Evolutionary conservation across 2,329 filamentous ascomycete genomes (phyloP), one percentile per base, ranked within the genome.

Genomic region (Chrysosporium keratinophilum): DNA sequence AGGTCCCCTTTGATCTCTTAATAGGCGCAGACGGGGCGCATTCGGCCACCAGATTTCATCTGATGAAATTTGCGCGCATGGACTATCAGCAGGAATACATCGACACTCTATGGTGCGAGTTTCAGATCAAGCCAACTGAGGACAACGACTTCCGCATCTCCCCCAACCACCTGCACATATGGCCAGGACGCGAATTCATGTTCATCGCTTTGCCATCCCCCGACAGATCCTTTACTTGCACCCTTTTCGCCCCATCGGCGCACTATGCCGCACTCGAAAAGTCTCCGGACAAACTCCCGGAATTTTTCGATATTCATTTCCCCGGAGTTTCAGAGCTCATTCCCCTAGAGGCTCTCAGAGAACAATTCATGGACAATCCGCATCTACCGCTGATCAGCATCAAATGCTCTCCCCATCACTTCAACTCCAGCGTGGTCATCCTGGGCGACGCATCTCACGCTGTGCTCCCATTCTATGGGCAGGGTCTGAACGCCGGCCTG

Each of bases 381-480:
- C 93, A 97, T 64, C 80, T 97, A 0, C 93, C 93, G 0, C 77
- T 98, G 5, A 93, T 98, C 66, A 93, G 81, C 66, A 85, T 98
- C 65, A 97, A 95, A 71, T 96, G 90, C 73, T 79, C 79, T 15
- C 93, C 93, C 0, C 87, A 97, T 70, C 88, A 95, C 72, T 88
- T 81, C 72, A 76, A 73, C 48, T 81, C 82, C 20, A 85, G 83
- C 0, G 88, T 79, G 33, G 88, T 95, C 56, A 88, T 98, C 47
- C 67, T 98, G 35, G 93, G 93, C 55, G 93, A 98, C 66, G 89
- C 93, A 6, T 90, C 93, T 0, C 93, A 98, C 67, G 93, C 94
- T 54, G 96, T 98, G 84, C 89, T 98, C 0, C 93, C 93, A 0
- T 98, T 98, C 70, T 98, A 97, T 68, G 93, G 93, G 0, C 93